phyloP scores from a whole-genome alignment of 2,329 filamentous ascomycete species.

The Exophiala sp. region DNA sequence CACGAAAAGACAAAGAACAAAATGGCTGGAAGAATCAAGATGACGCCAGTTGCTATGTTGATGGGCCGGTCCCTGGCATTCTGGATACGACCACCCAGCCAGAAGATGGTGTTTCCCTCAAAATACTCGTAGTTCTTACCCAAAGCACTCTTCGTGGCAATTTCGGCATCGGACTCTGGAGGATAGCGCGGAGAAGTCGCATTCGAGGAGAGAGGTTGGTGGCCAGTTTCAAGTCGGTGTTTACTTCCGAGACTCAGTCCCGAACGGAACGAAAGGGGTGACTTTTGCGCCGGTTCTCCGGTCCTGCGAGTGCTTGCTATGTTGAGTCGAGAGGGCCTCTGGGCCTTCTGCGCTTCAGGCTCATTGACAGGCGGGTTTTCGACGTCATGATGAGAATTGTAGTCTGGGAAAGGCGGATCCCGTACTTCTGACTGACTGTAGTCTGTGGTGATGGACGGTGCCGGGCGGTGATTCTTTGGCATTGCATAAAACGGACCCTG shows the following conservation, averaged over 20 bases:
- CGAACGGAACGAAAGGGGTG: conserved; percentile 69
- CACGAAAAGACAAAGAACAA: conserved; percentile 81
- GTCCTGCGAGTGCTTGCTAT: conserved; percentile 56
- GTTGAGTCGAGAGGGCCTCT: conserved; percentile 51
- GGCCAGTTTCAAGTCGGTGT: conserved; percentile 55
- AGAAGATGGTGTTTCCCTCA: conserved; percentile 87
- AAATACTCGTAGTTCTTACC: conserved; percentile 89
- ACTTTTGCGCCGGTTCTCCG: conserved; percentile 58
- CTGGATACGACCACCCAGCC: conserved; percentile 74
- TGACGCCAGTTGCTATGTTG: conserved; percentile 75
- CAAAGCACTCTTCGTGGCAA: conserved; percentile 38
- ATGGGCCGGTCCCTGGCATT: conserved; percentile 83
- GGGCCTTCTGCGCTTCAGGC: conserved; percentile 31
- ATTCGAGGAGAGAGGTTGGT: conserved; percentile 76
- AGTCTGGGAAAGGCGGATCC: conserved; percentile 28
- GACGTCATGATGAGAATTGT: conserved; percentile 17
- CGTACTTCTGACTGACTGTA: conserved; percentile 67
- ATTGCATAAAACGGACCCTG: conserved; percentile 31
- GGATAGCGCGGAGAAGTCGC: conserved; percentile 66
- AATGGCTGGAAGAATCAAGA: conserved; percentile 70
- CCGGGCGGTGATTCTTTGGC: conserved; percentile 45
- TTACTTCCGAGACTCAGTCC: conserved; percentile 62
- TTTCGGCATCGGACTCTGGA: conserved; percentile 39
- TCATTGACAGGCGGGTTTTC: conserved; percentile 17
- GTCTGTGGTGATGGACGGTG: conserved; percentile 74